These are phyloP conservation scores for Annulohypoxylon stygium DNA, from an alignment of 495 filamentous ascomycete species.

Conservation along the genomic window DNA sequence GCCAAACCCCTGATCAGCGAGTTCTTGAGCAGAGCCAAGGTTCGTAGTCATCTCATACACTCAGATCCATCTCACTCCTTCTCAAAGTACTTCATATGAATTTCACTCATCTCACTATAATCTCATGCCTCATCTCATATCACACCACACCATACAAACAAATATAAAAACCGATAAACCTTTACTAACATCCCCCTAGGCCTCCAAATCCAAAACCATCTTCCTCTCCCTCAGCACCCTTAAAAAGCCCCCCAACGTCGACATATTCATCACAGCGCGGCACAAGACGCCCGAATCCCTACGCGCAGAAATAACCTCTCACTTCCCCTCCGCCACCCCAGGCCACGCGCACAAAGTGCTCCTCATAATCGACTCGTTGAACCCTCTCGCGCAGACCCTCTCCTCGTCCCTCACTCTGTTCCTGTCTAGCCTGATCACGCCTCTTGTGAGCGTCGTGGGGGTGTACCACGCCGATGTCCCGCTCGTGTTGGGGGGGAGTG, in stretches of 20 bases:
- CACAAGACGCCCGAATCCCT: constrained; percentile 67
- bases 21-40: constrained; percentile 81
- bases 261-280: constrained; percentile 73
- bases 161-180: not conserved
- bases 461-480: constrained; percentile 79
- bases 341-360: constrained; percentile 61
- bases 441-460: constrained; percentile 67
- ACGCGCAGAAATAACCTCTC: constrained; percentile 67
- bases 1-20: constrained; percentile 77
- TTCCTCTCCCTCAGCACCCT: constrained; percentile 83
- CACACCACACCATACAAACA: not conserved
- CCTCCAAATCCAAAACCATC: constrained; percentile 70
- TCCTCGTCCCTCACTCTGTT: constrained; percentile 63
- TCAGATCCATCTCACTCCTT: not conserved
- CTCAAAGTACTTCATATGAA: not conserved
- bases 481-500: constrained; percentile 32
- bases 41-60: constrained; percentile 49
- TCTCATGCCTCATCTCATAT: not conserved
- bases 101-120: not conserved
- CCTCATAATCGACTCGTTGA: constrained; percentile 73
- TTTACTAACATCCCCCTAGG: constrained; percentile 49
- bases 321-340: constrained; percentile 58
- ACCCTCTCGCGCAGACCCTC: constrained; percentile 59
- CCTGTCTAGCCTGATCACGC: constrained; percentile 67
- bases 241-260: constrained; percentile 65